Evolutionary conservation across 2,329 filamentous ascomycete genomes (phyloP).

Genomic region (Polytolypa hystricis): DNA sequence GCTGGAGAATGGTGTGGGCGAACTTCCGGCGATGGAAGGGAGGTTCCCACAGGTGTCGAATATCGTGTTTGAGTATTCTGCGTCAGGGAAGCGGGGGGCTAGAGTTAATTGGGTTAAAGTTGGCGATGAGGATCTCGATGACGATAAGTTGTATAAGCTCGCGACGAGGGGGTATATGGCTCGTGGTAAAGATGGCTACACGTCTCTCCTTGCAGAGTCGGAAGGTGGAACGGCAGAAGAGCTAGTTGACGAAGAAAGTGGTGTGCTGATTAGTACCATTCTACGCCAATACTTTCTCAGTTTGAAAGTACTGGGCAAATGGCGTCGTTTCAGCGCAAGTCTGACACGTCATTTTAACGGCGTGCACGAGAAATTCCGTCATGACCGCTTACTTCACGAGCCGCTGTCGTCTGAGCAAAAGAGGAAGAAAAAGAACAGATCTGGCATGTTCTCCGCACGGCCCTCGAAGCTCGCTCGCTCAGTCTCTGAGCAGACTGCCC

Average conservation of each 20-base stretch:
- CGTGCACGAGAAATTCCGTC: constrained; percentile 52
- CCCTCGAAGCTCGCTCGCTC: neutral
- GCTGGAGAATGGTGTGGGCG: constrained; percentile 70
- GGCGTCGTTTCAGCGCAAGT: constrained; percentile 58
- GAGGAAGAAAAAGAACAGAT: no score
- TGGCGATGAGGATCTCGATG: constrained; percentile 49
- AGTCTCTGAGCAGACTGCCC: constrained; percentile 4
- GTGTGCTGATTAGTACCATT: constrained; percentile 74
- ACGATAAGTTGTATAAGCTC: constrained; percentile 55
- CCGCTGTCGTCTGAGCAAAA: no score
- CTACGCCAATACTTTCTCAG: constrained; percentile 87
- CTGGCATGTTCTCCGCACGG: no score
- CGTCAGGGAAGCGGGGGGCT: constrained; percentile 46
- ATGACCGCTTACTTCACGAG: constrained; percentile 37
- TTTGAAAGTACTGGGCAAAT: constrained; percentile 67
- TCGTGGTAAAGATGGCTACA: constrained; percentile 76
- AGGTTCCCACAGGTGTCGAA: constrained; percentile 81
- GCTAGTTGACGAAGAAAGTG: constrained; percentile 75
- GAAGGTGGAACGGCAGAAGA: constrained; percentile 69
- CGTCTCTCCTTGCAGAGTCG: constrained; percentile 59
- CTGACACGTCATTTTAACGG: constrained; percentile 54
- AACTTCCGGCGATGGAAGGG: constrained; percentile 72
- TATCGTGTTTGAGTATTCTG: constrained; percentile 64
- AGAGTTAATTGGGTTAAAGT: constrained; percentile 55
- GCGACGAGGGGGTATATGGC: constrained; percentile 84